phyloP scores from a whole-genome alignment of 2,329 filamentous ascomycete genomes.

The Xylaria sp. region DNA sequence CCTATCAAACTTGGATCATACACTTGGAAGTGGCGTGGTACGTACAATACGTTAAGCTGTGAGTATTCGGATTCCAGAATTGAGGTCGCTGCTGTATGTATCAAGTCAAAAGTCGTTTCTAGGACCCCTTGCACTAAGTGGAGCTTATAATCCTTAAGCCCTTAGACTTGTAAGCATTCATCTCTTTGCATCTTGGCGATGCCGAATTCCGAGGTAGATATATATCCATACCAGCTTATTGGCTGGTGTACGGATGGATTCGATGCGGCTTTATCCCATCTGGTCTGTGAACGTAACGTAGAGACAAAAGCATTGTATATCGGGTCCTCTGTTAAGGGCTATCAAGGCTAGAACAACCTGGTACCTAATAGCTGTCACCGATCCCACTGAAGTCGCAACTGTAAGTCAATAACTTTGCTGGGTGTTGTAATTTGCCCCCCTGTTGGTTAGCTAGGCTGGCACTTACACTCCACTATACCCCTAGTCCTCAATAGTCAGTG shows the following conservation, averaged over 20 bases:
- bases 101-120: background rate
- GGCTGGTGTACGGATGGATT: background rate
- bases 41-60: background rate
- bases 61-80: background rate
- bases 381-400: no score
- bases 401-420: no score
- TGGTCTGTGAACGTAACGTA: no score
- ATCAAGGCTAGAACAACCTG: no score
- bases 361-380: no score
- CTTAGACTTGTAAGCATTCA: background rate
- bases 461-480: background rate
- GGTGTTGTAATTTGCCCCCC: no score
- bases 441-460: background rate
- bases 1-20: background rate
- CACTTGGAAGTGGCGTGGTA: background rate
- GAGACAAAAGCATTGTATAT: no score
- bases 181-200: constrained; percentile 1
- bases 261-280: no score
- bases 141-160: background rate
- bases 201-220: background rate
- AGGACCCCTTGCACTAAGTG: background rate
- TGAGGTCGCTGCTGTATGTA: background rate
- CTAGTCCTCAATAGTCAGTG: background rate
- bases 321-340: no score
- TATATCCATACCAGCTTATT: background rate